Base-by-base conservation (phyloP, 345 rosid species). In the Schrenkiella parvula region DNA sequence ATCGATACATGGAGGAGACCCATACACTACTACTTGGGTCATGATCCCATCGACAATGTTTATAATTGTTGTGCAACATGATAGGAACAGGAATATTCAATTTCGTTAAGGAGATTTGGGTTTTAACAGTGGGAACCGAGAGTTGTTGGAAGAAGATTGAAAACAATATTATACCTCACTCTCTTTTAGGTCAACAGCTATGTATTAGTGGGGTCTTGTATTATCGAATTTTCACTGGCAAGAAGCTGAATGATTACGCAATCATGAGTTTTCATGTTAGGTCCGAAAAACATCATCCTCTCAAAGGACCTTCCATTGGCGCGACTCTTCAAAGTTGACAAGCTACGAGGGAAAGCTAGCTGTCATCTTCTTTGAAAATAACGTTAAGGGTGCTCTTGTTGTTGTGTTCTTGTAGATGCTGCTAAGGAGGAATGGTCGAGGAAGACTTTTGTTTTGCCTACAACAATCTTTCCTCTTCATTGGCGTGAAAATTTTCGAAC, bases 191-290 rank as follows among this genome's bases (percentile, higher is more conserved):
- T 21, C 14, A 43, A 9, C 8, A 68, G 18, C 32, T 55, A 4
- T 55, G 63, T 28, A 8, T 54, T 9, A 29, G 22, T 6, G 53
- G 64, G 28, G 8, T 54, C 13, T 41, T 54, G 31, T 68, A 54
- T 17, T 28, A 68, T 3, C 21, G 0, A 18, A 43, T 64, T 42
- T 68, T 19, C 3, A 42, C 1, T n/a, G 65, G 65, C 25, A 29
- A 34, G 10, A 31, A 69, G 6, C 3, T 56, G 4, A 32, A 69
- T 31, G 53, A 68, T 10, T 21, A 4, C 6, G 32, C 34, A 10
- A 31, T 68, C 54, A 32, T 67, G 41, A 67, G 29, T 26, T 53
- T 67, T 25, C 63, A 67, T 53, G 52, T 67, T 67, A 53, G 41
- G 14, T 67, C 71, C 4, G 47, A 66, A 50, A 66, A 50, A 9